phyloP scores from a whole-genome alignment of 805 yeast genomes.

The Candida pseudofarinosa region DNA sequence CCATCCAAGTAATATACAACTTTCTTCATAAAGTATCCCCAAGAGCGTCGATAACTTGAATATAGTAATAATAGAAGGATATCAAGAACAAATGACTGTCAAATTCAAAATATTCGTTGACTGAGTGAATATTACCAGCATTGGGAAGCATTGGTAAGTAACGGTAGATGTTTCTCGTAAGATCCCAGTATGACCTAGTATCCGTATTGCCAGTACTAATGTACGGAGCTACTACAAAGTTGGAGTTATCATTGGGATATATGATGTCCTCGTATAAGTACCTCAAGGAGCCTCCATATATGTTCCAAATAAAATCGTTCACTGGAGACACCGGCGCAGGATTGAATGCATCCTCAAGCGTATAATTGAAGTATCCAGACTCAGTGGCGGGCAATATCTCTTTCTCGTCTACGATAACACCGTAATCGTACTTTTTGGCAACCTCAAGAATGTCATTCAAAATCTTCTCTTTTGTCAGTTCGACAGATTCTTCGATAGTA shows the following conservation, averaged over 20 bases:
- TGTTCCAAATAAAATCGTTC: slow-evolving; percentile 28
- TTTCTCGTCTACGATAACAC: slow-evolving; percentile 26
- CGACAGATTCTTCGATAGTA: slow-evolving; percentile 41
- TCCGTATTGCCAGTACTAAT: slow-evolving; percentile 39
- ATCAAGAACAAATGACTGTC: slow-evolving; percentile 31
- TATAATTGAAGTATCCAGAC: slow-evolving; percentile 30
- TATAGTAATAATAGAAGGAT: slow-evolving; percentile 37
- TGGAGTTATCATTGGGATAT: slow-evolving; percentile 18
- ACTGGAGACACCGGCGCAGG: slow-evolving; percentile 39
- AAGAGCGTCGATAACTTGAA: slow-evolving; percentile 23
- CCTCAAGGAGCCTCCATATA: slow-evolving; percentile 34
- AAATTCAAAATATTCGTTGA: slow-evolving; percentile 27
- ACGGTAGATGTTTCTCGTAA: slow-evolving; percentile 35
- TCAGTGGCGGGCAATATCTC: slow-evolving; percentile 18
- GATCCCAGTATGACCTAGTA: slow-evolving; percentile 39
- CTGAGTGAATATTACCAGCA: slow-evolving; percentile 28
- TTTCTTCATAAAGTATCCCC: slow-evolving; percentile 12
- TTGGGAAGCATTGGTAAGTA: slow-evolving; percentile 24
- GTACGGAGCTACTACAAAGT: slow-evolving; percentile 30
- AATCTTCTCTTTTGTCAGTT: slow-evolving; percentile 28
- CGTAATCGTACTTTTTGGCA: slow-evolving; percentile 36
- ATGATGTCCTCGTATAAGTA: slow-evolving; percentile 35
- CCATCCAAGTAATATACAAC: not conserved
- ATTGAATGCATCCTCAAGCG: slow-evolving; percentile 22
- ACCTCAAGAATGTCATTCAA: slow-evolving; percentile 24